A percentile compares a stretch with the other conserved stretches of the same genome.
Conservation (phyloP, 768 basidiomycete species). For the Termitomyces sp. region DNA sequence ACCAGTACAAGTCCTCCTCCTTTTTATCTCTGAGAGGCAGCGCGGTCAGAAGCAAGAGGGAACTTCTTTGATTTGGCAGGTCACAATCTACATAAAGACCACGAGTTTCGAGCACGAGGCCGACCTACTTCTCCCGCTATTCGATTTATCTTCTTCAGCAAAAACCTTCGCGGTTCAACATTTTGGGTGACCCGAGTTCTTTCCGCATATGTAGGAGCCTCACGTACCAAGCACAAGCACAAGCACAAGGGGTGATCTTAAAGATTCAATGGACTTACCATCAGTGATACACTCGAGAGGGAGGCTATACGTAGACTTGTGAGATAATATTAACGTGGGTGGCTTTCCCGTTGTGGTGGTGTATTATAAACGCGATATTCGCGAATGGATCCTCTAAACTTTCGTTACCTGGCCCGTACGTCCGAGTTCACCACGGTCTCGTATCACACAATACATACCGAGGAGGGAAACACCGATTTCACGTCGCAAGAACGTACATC, state of each 20-base stretch:
- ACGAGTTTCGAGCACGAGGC: conserved; percentile 12
- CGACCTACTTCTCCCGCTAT: conserved; percentile 11
- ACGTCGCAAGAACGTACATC: background rate
- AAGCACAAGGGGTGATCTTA: background rate
- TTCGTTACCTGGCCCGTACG: background rate
- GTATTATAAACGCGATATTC: background rate
- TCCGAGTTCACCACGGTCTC: background rate
- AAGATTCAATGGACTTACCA: background rate
- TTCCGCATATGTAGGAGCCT: background rate
- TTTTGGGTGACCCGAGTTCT: background rate
- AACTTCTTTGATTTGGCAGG: conserved; percentile 8
- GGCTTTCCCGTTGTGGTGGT: background rate
- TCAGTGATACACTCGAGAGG: background rate
- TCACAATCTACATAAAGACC: background rate
- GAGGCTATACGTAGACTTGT: background rate
- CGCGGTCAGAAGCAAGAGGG: conserved; percentile 4
- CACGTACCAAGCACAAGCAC: background rate
- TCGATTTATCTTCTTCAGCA: background rate
- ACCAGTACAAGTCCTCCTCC: background rate
- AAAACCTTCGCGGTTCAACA: background rate
- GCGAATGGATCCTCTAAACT: conserved; percentile 4
- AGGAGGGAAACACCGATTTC: background rate
- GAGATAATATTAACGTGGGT: background rate
- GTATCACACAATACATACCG: background rate
- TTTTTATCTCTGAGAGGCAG: conserved; percentile 10